Evolutionary conservation across 2,329 filamentous ascomycete genomes (phyloP).

Genomic region (Colletotrichum aenigma): DNA sequence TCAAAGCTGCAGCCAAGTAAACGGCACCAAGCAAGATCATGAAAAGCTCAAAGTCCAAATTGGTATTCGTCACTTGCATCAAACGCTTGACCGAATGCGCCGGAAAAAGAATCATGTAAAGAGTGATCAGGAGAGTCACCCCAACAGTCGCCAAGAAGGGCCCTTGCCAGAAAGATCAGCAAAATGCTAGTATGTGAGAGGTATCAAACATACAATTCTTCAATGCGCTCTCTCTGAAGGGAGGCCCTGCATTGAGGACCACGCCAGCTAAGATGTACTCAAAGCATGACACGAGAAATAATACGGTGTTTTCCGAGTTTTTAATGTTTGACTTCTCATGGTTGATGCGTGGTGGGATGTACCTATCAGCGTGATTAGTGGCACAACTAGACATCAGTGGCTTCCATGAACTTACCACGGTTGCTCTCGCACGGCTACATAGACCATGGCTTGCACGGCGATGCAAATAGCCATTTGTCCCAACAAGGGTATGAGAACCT

Average conservation of each 20-base stretch:
- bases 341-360: conserved; percentile 78
- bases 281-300: conserved; percentile 91
- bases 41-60: conserved; percentile 72
- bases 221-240: conserved; percentile 81
- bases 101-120: conserved; percentile 83
- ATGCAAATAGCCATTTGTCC: conserved; percentile 88
- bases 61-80: conserved; percentile 88
- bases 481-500: conserved; percentile 86
- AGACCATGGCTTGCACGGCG: conserved; percentile 75
- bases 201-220: conserved; percentile 72
- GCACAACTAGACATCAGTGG: neutral
- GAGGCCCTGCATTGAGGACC: conserved; percentile 87
- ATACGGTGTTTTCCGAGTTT: conserved; percentile 91
- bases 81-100: conserved; percentile 69
- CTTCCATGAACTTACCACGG: conserved; percentile 65
- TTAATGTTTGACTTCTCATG: conserved; percentile 81
- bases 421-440: conserved; percentile 76
- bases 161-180: conserved; percentile 50
- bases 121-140: conserved; percentile 67
- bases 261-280: conserved; percentile 93
- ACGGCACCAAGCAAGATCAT: conserved; percentile 72
- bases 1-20: conserved; percentile 73
- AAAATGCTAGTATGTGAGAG: conserved; percentile 6
- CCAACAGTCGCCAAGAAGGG: conserved; percentile 84
- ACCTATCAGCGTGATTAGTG: conserved; percentile 52